These are phyloP conservation scores for Lobosporangium transversale DNA, from an alignment of 192 early-diverging fungal genomes.

Conservation along the genomic window DNA sequence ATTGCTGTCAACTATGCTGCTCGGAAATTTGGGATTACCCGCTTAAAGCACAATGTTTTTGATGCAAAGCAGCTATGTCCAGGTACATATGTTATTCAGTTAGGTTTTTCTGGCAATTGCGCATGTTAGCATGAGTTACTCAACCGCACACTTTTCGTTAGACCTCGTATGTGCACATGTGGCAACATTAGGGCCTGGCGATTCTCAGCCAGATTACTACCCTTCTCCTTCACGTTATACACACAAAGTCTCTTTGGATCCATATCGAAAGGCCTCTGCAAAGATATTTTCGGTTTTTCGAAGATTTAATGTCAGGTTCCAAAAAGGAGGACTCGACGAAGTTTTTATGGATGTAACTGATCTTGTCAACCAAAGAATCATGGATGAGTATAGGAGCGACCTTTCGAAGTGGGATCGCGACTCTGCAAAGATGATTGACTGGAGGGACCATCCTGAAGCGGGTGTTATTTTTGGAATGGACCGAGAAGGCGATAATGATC, in stretches of 20 bases:
- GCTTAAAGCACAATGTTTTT: constrained; percentile 59
- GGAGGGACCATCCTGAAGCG: constrained; percentile 52
- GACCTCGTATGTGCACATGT: constrained; percentile 84
- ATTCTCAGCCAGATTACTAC: constrained; percentile 74
- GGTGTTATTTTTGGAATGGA: constrained; percentile 61
- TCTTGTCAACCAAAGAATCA: constrained; percentile 64
- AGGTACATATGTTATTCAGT: constrained; percentile 54
- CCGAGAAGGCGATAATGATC: constrained; percentile 4
- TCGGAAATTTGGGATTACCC: constrained; percentile 77
- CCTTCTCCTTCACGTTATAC: constrained; percentile 69
- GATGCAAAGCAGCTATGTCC: constrained; percentile 65
- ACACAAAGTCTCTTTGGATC: constrained; percentile 91
- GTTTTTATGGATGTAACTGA: constrained; percentile 88
- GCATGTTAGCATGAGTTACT: too few relatives aligned
- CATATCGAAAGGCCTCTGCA: constrained; percentile 77
- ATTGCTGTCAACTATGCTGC: constrained; percentile 93
- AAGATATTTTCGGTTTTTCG: constrained; percentile 79
- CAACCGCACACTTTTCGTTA: too few relatives aligned
- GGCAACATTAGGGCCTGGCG: constrained; percentile 79
- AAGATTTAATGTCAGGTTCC: constrained; percentile 64
- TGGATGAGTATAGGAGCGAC: constrained; percentile 54
- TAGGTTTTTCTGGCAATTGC: too few relatives aligned
- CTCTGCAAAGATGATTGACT: constrained; percentile 39
- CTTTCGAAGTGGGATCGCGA: constrained; percentile 44
- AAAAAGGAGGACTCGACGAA: constrained; percentile 88